Conservation (phyloP, 176 grass and related monocot genomes). For the Thinopyrum elongatum region DNA sequence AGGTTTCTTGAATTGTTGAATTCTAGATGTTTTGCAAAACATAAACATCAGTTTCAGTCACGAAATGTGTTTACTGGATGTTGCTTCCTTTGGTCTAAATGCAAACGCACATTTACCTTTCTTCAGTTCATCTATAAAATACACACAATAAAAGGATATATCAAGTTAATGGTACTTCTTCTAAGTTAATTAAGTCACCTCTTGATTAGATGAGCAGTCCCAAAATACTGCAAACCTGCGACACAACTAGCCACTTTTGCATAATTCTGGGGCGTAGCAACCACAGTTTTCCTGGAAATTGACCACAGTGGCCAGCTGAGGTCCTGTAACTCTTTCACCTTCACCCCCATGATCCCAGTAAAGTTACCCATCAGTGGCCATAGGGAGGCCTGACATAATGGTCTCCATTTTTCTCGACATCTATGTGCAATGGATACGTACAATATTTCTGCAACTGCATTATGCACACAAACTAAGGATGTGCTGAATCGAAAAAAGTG, state of each 20-base stretch:
- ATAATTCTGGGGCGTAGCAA: not conserved
- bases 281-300: not conserved
- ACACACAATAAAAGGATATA: not conserved
- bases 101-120: not conserved
- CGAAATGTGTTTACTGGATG: not conserved
- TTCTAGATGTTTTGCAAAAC: not conserved
- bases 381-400: not conserved
- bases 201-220: not conserved
- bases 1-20: not conserved
- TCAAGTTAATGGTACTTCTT: slow-evolving; percentile 2
- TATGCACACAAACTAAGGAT: not conserved
- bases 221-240: not conserved
- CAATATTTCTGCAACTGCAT: slow-evolving; percentile 8
- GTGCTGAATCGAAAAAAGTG: not conserved
- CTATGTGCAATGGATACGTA: not conserved
- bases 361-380: not conserved
- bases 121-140: not conserved
- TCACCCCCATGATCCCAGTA: not conserved
- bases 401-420: not conserved
- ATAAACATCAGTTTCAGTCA: not conserved
- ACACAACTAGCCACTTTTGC: not conserved
- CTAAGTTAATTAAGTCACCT: slow-evolving; percentile 3
- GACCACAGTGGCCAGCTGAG: not conserved
- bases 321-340: not conserved
- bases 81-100: not conserved